Evolutionary conservation across 164 flowering plant genomes (phyloP).

Genomic region (Santalum album): DNA sequence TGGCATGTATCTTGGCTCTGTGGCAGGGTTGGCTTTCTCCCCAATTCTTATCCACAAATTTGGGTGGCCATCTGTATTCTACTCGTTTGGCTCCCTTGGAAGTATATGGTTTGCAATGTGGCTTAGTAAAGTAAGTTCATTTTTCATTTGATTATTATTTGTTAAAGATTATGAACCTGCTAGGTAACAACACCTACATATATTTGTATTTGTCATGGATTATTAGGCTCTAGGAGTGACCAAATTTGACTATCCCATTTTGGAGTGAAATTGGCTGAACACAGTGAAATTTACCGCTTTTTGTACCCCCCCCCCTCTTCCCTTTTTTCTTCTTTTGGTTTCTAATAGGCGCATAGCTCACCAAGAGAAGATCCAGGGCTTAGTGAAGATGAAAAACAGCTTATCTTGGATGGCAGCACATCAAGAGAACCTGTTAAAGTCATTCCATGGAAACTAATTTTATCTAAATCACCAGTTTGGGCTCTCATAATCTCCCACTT

Average conservation of each 20-base stretch:
- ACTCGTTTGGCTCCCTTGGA: constrained; percentile 94
- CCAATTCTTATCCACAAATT: constrained; percentile 76
- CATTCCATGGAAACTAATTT: constrained; percentile 90
- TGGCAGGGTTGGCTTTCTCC: constrained; percentile 81
- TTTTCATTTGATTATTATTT: too few species aligned
- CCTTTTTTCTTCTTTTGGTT: too few species aligned
- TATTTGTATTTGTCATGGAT: too few species aligned
- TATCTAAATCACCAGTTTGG: constrained; percentile 95
- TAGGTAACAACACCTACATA: too few species aligned
- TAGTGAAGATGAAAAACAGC: constrained; percentile 47
- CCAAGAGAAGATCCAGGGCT: constrained; percentile 83
- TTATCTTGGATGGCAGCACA: constrained; percentile 56
- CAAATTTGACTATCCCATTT: too few species aligned
- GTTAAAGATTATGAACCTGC: too few species aligned
- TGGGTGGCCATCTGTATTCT: constrained; percentile 98
- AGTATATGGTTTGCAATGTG: constrained; percentile 91
- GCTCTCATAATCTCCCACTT: constrained; percentile 95
- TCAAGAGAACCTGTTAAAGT: constrained; percentile 73
- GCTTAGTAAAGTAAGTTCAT: constrained; percentile 57
- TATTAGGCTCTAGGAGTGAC: too few species aligned
- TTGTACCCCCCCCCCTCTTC: too few species aligned
- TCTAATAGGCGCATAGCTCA: constrained; percentile 68
- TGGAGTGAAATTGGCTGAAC: too few species aligned
- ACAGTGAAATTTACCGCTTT: too few species aligned
- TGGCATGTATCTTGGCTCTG: constrained; percentile 99